Conservation (phyloP, 2,329 filamentous ascomycete species). For the Lomentospora prolificans region DNA sequence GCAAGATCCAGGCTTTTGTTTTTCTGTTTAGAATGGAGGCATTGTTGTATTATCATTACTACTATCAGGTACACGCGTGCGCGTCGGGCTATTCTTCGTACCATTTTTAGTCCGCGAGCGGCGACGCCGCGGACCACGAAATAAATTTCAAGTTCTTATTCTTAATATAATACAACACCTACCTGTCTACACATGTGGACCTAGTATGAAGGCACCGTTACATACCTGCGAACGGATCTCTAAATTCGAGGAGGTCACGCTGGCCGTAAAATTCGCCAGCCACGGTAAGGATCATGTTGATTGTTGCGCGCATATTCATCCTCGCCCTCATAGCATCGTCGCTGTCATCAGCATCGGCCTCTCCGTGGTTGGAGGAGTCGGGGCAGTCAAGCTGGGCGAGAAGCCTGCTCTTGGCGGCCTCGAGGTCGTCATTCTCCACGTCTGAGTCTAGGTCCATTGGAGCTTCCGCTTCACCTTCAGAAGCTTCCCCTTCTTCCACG, state of each 20-base stretch:
- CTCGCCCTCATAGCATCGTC: slow-evolving; percentile 23
- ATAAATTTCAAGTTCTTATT: not conserved
- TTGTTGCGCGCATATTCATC: slow-evolving; percentile 54
- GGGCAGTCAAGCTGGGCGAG: slow-evolving; percentile 31
- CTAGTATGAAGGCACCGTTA: slow-evolving; percentile 15
- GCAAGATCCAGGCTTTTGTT: too few relatives aligned
- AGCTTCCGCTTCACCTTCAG: slow-evolving; percentile 13
- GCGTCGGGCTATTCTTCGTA: not conserved
- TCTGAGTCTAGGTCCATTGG: slow-evolving; percentile 10
- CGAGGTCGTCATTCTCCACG: slow-evolving; percentile 29
- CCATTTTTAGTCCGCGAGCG: not conserved
- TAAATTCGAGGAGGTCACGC: slow-evolving; percentile 68
- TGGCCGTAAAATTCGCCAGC: slow-evolving; percentile 86
- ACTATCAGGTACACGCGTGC: too few relatives aligned
- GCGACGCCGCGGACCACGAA: not conserved
- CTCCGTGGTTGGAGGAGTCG: slow-evolving; percentile 7
- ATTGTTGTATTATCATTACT: not conserved
- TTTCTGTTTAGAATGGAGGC: not conserved
- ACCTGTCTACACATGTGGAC: not conserved
- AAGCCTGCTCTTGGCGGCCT: slow-evolving; percentile 37
- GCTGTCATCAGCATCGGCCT: slow-evolving; percentile 17
- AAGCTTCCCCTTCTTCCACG: slow-evolving; percentile 18
- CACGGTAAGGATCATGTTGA: slow-evolving; percentile 87
- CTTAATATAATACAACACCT: too few relatives aligned
- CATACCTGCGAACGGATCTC: slow-evolving; percentile 48